Evolutionary conservation across 805 yeast genomes (phyloP).

Genomic region (Grigorovia jiainica): DNA sequence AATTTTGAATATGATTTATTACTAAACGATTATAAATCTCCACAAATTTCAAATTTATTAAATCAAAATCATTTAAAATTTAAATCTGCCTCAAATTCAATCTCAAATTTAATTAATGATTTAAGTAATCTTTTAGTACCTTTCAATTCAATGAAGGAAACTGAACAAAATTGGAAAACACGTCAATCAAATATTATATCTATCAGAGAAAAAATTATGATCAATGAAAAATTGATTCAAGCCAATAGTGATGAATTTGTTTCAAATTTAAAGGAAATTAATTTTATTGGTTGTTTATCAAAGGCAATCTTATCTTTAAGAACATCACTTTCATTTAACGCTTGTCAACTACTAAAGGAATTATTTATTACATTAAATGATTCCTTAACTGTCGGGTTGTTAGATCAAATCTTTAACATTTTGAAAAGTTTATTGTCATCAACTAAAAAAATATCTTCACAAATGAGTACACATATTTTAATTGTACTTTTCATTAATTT

Average conservation of each 20-base stretch:
- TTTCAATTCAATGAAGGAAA: conserved; percentile 63
- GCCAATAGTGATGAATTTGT: conserved; percentile 33
- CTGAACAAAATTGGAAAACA: conserved; percentile 76
- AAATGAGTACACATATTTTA: conserved; percentile 29
- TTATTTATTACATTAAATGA: conserved; percentile 24
- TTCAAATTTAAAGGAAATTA: conserved; percentile 26
- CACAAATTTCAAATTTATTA: conserved; percentile 7
- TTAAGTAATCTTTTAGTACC: conserved; percentile 23
- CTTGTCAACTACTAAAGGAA: conserved; percentile 72
- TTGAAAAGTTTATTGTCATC: conserved; percentile 29
- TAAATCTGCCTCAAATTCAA: conserved; percentile 3
- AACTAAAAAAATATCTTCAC: conserved; percentile 31
- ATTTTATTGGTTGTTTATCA: conserved; percentile 48
- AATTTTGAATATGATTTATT: conserved; percentile 17
- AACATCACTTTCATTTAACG: conserved; percentile 70
- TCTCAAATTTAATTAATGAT: conserved; percentile 18
- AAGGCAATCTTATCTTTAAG: conserved; percentile 67
- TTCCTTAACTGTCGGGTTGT: conserved; percentile 22
- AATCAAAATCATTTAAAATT: conserved; percentile 1
- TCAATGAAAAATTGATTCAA: conserved; percentile 46
- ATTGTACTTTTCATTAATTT: conserved; percentile 47
- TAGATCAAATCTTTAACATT: conserved; percentile 28
- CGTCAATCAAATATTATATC: conserved; percentile 56
- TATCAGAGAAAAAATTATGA: conserved; percentile 39
- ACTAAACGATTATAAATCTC: conserved; percentile 9